Conservation (phyloP, 345 rosid genomes). For the Gynandropsis gynandra region DNA sequence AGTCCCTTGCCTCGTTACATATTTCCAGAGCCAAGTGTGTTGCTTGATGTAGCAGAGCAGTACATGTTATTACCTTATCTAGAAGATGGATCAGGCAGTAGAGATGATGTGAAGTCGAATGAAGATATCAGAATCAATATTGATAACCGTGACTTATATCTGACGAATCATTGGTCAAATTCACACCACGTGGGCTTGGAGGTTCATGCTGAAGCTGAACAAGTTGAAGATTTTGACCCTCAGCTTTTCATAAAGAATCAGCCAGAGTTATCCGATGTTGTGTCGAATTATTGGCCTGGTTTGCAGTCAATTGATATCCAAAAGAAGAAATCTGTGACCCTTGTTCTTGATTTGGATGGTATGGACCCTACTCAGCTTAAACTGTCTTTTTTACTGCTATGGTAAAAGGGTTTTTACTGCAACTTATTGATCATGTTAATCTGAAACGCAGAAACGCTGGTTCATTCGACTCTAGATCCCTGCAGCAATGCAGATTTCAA, state of each 20-base stretch:
- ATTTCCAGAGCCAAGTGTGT: conserved; percentile 46
- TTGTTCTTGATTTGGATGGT: conserved; percentile 97
- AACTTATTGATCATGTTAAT: not conserved
- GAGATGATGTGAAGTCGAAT: conserved; percentile 36
- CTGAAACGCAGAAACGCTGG: conserved; percentile 55
- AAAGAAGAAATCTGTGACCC: conserved; percentile 56
- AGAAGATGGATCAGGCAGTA: conserved; percentile 46
- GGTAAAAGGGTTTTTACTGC: not conserved
- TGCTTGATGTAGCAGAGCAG: conserved; percentile 53
- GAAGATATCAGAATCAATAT: conserved; percentile 35
- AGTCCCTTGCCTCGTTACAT: conserved; percentile 53
- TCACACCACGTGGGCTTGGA: conserved; percentile 43
- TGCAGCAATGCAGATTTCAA: conserved; percentile 62
- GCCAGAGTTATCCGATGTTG: conserved; percentile 78
- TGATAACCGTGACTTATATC: conserved; percentile 41
- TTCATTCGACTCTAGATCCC: conserved; percentile 62
- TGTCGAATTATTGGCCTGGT: conserved; percentile 44
- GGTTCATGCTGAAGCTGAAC: conserved; percentile 42
- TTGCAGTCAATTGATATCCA: conserved; percentile 31
- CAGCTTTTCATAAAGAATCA: conserved; percentile 59
- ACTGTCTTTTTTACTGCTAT: not conserved
- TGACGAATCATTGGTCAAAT: conserved; percentile 50
- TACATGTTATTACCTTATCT: conserved; percentile 73
- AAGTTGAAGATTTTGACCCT: conserved; percentile 69
- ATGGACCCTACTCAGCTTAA: conserved; percentile 23